These are phyloP conservation scores for Noccaea caerulescens DNA, from an alignment of 345 rosid genomes.

Conservation along the genomic window DNA sequence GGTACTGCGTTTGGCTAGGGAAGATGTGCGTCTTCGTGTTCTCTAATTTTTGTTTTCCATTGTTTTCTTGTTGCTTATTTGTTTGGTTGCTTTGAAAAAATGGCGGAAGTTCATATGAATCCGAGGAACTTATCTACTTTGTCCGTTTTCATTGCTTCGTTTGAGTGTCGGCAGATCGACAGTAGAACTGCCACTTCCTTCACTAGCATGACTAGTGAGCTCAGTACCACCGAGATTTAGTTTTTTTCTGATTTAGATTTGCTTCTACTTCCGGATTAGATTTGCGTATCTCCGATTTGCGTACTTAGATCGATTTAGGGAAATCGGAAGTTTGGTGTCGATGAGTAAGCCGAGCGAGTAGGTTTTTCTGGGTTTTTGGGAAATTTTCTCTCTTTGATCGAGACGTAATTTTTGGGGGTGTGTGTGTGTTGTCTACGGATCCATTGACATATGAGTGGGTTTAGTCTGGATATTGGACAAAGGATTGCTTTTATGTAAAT, in stretches of 20 bases:
- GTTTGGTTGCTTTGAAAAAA: slow-evolving; percentile 47
- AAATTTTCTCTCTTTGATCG: neutral
- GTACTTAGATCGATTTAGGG: slow-evolving; percentile 33
- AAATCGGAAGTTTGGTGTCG: neutral
- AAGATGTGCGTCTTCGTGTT: slow-evolving; percentile 6
- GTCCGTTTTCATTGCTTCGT: slow-evolving; percentile 17
- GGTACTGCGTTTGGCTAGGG: slow-evolving; percentile 31
- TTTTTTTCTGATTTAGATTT: slow-evolving; percentile 23
- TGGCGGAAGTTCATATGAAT: slow-evolving; percentile 38
- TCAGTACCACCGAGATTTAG: slow-evolving; percentile 38
- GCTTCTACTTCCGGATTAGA: slow-evolving; percentile 12
- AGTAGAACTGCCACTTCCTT: slow-evolving; percentile 10
- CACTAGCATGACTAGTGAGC: slow-evolving; percentile 34
- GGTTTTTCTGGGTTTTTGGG: slow-evolving; percentile 7
- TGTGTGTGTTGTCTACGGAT: slow-evolving; percentile 15
- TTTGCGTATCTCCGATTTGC: slow-evolving; percentile 26
- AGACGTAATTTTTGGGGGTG: neutral
- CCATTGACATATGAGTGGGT: slow-evolving; percentile 1
- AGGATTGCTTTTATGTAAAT: slow-evolving; percentile 12
- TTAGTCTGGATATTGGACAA: slow-evolving; percentile 9
- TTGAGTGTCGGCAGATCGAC: slow-evolving; percentile 45
- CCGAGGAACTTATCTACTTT: slow-evolving; percentile 12
- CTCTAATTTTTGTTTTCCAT: too few relatives aligned
- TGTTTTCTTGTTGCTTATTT: slow-evolving; percentile 11
- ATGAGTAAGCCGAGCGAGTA: neutral